Evolutionary conservation across 805 yeast species (phyloP).

Genomic region (Saturnispora quitensis): DNA sequence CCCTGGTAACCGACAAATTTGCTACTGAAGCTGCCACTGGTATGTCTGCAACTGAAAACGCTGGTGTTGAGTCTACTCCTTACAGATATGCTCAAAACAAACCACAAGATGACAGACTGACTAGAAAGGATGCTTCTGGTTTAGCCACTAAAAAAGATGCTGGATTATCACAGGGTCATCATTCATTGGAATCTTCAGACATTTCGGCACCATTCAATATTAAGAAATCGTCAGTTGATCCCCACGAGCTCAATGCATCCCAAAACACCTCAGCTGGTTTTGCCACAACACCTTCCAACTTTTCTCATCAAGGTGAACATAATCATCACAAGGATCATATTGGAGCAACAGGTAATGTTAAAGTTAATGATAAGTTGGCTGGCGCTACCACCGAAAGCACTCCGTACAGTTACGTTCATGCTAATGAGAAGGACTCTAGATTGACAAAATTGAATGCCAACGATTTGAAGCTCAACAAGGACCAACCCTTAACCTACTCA

Average conservation of each 20-base stretch:
- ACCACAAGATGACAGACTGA: neutral
- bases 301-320: neutral
- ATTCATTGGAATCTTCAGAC: neutral
- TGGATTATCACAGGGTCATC: neutral
- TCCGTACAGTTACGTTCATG: constrained; percentile 10
- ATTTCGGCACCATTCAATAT: neutral
- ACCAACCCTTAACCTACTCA: neutral
- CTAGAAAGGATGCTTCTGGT: neutral
- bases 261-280: neutral
- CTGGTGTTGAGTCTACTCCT: neutral
- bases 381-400: constrained; percentile 1
- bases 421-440: neutral
- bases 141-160: neutral
- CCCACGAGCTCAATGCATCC: neutral
- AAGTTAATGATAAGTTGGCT: neutral
- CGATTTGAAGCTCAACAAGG: neutral
- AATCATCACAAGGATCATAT: neutral
- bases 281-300: neutral
- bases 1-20: neutral
- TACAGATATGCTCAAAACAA: neutral
- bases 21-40: neutral
- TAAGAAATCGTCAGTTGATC: neutral
- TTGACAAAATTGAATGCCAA: neutral
- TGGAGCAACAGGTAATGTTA: neutral
- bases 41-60: no score